Evolutionary conservation across 2,329 filamentous ascomycete genomes (phyloP).

Genomic region (Madurella mycetomatis): DNA sequence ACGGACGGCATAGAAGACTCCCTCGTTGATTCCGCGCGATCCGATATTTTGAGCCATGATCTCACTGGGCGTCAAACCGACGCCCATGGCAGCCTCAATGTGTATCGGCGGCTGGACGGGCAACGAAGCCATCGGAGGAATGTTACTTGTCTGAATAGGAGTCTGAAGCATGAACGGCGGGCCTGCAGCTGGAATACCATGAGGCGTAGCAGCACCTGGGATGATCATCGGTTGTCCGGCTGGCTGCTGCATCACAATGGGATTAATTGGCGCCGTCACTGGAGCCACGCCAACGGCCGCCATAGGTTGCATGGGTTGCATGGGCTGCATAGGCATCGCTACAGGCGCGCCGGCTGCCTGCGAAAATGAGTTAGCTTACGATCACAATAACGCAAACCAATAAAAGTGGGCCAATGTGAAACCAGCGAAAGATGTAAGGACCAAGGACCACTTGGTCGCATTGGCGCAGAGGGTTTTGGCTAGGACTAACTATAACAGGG

Average conservation of each 20-base stretch:
- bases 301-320: slow-evolving; percentile 9
- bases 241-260: slow-evolving; percentile 26
- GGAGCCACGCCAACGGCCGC: slow-evolving; percentile 7
- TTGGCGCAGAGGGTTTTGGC: background rate
- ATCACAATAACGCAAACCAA: background rate
- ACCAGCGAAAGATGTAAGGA: background rate
- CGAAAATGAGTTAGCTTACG: slow-evolving; percentile 14
- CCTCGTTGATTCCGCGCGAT: slow-evolving; percentile 47
- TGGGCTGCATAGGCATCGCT: slow-evolving; percentile 18
- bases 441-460: background rate
- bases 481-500: slow-evolving; percentile 10
- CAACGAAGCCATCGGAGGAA: slow-evolving; percentile 10
- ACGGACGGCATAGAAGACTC: slow-evolving; percentile 58
- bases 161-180: slow-evolving; percentile 7
- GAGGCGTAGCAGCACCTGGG: slow-evolving; percentile 6
- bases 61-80: slow-evolving; percentile 49
- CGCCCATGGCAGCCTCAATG: slow-evolving; percentile 47
- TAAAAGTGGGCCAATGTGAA: background rate
- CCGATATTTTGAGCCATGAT: slow-evolving; percentile 44
- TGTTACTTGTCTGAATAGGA: slow-evolving; percentile 38
- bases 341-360: slow-evolving; percentile 17
- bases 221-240: slow-evolving; percentile 19
- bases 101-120: slow-evolving; percentile 25
- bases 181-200: slow-evolving; percentile 16
- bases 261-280: slow-evolving; percentile 18